Evolutionary conservation across 2,329 filamentous ascomycete genomes (phyloP).

Genomic region (Talaromyces verruculosus): DNA sequence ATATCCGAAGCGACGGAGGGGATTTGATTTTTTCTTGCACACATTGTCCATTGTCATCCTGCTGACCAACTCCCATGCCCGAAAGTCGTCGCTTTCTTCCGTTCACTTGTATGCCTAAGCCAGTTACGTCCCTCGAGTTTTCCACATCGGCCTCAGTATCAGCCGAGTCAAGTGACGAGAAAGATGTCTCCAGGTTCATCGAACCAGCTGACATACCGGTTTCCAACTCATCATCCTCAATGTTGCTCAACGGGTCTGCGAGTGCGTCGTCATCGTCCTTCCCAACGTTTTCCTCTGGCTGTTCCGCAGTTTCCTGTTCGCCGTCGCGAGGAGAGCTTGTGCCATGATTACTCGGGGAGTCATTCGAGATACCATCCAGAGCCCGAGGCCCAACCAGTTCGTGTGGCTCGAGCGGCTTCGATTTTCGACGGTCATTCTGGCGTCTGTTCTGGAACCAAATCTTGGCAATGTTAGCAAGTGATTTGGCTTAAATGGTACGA

Average conservation of each 20-base stretch:
- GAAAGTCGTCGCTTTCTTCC: constrained; percentile 40
- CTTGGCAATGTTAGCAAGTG: constrained; percentile 47
- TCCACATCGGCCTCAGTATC: not conserved
- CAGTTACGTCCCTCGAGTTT: not conserved
- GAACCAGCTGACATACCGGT: not conserved
- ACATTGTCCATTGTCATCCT: not conserved
- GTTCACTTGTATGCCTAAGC: constrained; percentile 21
- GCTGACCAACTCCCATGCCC: constrained; percentile 27
- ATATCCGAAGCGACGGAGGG: constrained; percentile 43
- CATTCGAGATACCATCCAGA: constrained; percentile 29
- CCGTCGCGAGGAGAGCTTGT: constrained; percentile 30
- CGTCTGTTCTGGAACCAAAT: constrained; percentile 98
- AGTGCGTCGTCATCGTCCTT: not conserved
- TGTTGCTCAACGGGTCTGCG: not conserved
- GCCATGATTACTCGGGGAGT: constrained; percentile 31
- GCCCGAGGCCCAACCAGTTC: constrained; percentile 59
- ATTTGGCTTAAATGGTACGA: not conserved
- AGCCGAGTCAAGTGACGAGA: not conserved
- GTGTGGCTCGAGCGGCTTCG: constrained; percentile 75
- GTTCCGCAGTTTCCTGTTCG: constrained; percentile 20
- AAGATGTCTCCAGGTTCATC: constrained; percentile 14
- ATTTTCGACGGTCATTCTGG: constrained; percentile 88
- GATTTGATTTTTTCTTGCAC: constrained; percentile 27
- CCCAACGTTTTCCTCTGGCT: not conserved
- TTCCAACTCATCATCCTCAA: not conserved